A percentile compares a stretch with the other conserved stretches of the same genome.
Evolutionary conservation across 257 asterid genomes (phyloP).

Genomic region (Capsicum pubescens): DNA sequence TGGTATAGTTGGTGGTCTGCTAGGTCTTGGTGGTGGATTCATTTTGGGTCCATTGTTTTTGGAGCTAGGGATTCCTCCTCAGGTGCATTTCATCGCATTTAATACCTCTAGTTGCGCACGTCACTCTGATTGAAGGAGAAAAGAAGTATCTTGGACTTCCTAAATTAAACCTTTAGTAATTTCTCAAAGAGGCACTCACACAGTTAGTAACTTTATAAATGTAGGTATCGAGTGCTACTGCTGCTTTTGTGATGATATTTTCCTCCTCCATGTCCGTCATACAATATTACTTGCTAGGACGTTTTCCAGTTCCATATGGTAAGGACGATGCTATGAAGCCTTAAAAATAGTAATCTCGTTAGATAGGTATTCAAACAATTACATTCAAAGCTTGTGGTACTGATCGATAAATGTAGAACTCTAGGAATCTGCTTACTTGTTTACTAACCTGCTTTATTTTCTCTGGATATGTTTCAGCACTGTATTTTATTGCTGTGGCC

Average conservation of each 20-base stretch:
- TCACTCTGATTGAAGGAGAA: not conserved
- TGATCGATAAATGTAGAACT: not conserved
- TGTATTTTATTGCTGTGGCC: conserved; percentile 58
- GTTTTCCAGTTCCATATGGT: conserved; percentile 64
- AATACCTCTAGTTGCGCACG: not conserved
- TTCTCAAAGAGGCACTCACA: conserved; percentile 1
- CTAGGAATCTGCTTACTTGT: not conserved
- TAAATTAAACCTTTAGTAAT: not conserved
- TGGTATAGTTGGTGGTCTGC: conserved; percentile 66
- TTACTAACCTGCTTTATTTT: not conserved
- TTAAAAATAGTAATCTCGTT: not conserved
- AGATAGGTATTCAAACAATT: not conserved
- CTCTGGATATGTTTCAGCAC: conserved; percentile 43
- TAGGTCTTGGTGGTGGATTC: conserved; percentile 79
- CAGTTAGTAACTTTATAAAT: not conserved
- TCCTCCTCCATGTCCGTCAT: conserved; percentile 72
- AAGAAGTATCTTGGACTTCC: not conserved
- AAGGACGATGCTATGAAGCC: not conserved
- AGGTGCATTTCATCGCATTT: conserved; percentile 40
- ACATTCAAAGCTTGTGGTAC: not conserved
- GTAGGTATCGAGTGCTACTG: conserved; percentile 70
- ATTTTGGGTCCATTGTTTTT: conserved; percentile 62
- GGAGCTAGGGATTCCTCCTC: conserved; percentile 70
- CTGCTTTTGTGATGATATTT: conserved; percentile 58
- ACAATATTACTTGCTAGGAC: conserved; percentile 59